phyloP scores from a whole-genome alignment of 805 yeast genomes.

The Myxozyma monticola region DNA sequence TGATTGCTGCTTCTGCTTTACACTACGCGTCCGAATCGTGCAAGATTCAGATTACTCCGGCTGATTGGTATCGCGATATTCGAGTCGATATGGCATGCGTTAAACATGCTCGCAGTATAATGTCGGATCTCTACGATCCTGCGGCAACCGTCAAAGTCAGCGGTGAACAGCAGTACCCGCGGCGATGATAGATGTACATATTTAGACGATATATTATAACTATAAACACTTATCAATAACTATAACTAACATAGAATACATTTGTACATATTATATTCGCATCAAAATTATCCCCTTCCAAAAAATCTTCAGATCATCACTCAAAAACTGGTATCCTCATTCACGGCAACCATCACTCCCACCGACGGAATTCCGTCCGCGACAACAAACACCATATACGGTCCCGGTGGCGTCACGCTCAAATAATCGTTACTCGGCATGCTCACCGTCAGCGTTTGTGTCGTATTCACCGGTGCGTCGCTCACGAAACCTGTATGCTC shows the following conservation, averaged over 20 bases:
- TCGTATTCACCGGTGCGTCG: conserved; percentile 1
- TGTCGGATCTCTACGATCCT: conserved; percentile 32
- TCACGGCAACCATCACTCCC: conserved; percentile 20
- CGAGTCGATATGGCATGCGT: conserved; percentile 26
- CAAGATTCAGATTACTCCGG: background rate
- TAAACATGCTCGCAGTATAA: conserved; percentile 27
- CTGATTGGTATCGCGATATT: conserved; percentile 27
- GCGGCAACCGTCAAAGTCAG: background rate
- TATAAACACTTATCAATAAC: background rate
- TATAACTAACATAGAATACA: background rate
- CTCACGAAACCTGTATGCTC: conserved; percentile 12
- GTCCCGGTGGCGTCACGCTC: conserved; percentile 26
- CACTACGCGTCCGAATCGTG: conserved; percentile 37
- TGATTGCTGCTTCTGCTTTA: conserved; percentile 43
- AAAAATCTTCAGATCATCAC: background rate
- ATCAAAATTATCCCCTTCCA: background rate
- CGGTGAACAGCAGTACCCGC: conserved; percentile 23
- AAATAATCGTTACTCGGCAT: conserved; percentile 18
- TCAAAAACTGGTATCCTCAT: conserved; percentile 8
- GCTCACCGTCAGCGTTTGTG: conserved; percentile 12
- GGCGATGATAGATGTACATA: too few relatives aligned
- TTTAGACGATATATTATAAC: background rate
- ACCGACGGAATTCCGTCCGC: conserved; percentile 25
- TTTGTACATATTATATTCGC: background rate
- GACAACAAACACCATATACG: conserved; percentile 25